Evolutionary conservation across 192 early-diverging fungal species (phyloP), one percentile per base, ranked within the genome.

Genomic region (Gaertneriomyces semiglobifer): DNA sequence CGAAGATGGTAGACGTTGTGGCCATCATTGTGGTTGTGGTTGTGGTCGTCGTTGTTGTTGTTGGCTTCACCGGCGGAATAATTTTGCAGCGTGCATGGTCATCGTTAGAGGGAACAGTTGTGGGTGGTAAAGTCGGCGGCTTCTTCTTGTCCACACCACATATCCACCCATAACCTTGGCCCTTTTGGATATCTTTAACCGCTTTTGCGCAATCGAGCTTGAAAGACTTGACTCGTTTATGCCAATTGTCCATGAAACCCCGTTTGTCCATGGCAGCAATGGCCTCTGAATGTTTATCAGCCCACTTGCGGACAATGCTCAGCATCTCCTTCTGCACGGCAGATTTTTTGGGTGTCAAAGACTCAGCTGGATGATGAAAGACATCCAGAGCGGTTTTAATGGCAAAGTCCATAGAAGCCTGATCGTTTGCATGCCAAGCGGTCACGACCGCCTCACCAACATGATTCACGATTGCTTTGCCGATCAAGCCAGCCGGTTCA

Each of bases 321-420:
- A 70, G 41, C 52, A 70, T 70, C 57, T 63, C 25, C 16, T 53
- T 12, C 54, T 70, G 68, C 52, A 70, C 54, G 0, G 59, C 38
- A 7, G 60, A 56, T 44, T 70, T 71, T n/a, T 47, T 45, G 70
- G 66, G 66, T 5, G 63, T 58, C 5, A 71, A 40, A 38, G 18
- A 14, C 14, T 69, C 61, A 25, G 65, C 70, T n/a, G 70, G 70
- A 43, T 71, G 70, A 42, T 66, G 10, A 60, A 71, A 71, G 47
- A 71, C 70, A 50, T 71, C 48, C 65, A 71, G 59, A 19, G 65
- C 65, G n/a, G 46, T 16, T 16, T 66, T 41, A 4, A 67, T 19
- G 41, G 60, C 70, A 19, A 66, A 58, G 56, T 40, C 14, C 8
- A 16, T 53, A 39, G 57, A 12, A 7, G 10, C 14, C 4, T 16